Evolutionary conservation across 805 yeast genomes (phyloP).

Genomic region (Wickerhamiella parazyma): DNA sequence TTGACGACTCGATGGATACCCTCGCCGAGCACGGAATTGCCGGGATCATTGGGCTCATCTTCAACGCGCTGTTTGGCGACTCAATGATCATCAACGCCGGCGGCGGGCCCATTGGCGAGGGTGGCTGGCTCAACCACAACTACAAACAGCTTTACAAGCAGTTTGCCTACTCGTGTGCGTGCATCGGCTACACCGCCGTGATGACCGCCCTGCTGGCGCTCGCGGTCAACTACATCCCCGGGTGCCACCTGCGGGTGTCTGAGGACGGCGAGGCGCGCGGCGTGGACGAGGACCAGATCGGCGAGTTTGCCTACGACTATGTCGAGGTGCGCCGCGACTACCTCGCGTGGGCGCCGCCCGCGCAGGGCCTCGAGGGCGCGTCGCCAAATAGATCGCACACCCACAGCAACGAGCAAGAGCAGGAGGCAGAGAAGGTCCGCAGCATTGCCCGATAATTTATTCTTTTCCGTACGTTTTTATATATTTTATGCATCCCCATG

Average conservation of each 20-base stretch:
- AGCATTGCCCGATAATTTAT: background rate
- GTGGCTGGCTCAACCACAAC: conserved; percentile 88
- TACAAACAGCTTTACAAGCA: conserved; percentile 87
- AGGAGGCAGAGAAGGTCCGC: conserved; percentile 3
- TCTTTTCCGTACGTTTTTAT: too few species aligned
- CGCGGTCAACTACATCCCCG: conserved; percentile 66
- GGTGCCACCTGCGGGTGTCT: conserved; percentile 61
- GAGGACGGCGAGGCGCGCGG: conserved; percentile 82
- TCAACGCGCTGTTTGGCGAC: conserved; percentile 79
- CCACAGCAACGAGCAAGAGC: conserved; percentile 4
- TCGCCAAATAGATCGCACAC: background rate
- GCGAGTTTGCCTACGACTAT: conserved; percentile 97
- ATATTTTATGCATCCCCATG: background rate
- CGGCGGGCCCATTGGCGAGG: conserved; percentile 66
- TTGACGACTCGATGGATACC: conserved; percentile 89
- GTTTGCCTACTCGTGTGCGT: conserved; percentile 67
- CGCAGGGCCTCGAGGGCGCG: conserved; percentile 9
- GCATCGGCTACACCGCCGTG: conserved; percentile 57
- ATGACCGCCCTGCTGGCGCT: conserved; percentile 68
- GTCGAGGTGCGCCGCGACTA: conserved; percentile 92
- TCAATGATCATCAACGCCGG: conserved; percentile 84
- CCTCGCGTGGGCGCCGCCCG: conserved; percentile 31
- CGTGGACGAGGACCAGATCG: conserved; percentile 92
- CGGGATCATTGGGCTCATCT: conserved; percentile 79
- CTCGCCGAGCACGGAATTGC: conserved; percentile 99